Evolutionary conservation across 2,329 filamentous ascomycete genomes (phyloP), one percentile per base, ranked within the genome.

Genomic region (Neonectria hederae): DNA sequence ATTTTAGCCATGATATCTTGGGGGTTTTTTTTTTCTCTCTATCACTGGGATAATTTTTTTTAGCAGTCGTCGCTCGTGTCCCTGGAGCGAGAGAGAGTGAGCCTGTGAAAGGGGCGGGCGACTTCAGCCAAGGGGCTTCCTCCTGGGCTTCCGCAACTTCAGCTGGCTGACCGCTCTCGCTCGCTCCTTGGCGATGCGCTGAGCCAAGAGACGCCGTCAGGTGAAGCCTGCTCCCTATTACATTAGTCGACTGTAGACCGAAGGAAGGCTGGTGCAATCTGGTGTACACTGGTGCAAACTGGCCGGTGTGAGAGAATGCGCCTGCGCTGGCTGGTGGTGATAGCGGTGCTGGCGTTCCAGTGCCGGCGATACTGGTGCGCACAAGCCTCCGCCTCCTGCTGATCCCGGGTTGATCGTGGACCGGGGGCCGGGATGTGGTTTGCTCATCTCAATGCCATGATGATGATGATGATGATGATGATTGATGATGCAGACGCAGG

Each of bases 361-460:
- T n/a, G 35, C 35, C 35, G 49, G 49, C 42, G 48, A 43, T 48
- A 19, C 40, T 42, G 48, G 32, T 22, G 49, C 51, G 32, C 24
- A 59, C 43, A 42, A 45, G 51, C 55, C 51, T 28, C 51, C 21
- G 24, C 59, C 59, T 56, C 54, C 54, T 59, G 63, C 53, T 62
- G 63, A 65, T 65, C 63, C 63, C 28, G 46, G 48, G 32, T 51
- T 59, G 43, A 38, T 51, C 56, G 38, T 40, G 54, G 60, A 21
- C 11, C 28, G 28, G 38, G 35, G 54, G 43, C 22, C 43, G 30
- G 54, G 38, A 32, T 49, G 19, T 57, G 32, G 40, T 54, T 49
- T 32, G 59, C 28, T 57, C 59, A 58, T 62, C 54, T 46, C 28
- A 57, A 57, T 38, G 54, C 54, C 19, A 55, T 30, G 8, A 45